phyloP scores from a whole-genome alignment of 1,139 yeast genomes.

The Meyerozyma elateridarum region DNA sequence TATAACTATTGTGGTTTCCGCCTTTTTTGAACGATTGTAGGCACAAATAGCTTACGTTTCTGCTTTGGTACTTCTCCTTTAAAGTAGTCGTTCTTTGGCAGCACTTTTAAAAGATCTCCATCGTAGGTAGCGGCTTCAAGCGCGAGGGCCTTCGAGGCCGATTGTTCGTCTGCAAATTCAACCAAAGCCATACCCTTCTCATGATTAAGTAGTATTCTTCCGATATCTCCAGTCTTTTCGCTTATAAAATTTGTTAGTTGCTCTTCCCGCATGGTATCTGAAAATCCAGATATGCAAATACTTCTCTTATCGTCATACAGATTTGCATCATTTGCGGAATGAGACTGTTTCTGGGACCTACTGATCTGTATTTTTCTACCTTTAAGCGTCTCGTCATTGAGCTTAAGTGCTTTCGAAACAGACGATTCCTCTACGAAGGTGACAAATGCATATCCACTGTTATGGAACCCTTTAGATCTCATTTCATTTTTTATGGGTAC shows the following conservation, averaged over 20 bases:
- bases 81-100: neutral
- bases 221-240: neutral
- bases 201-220: neutral
- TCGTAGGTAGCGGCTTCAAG: neutral
- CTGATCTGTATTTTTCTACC: slow-evolving; percentile 43
- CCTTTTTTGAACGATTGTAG: neutral
- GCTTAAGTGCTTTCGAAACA: slow-evolving; percentile 36
- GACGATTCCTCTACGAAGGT: slow-evolving; percentile 35
- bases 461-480: slow-evolving; percentile 22
- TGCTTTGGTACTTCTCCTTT: neutral
- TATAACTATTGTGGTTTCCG: neutral
- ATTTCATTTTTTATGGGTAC: slow-evolving; percentile 41
- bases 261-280: neutral
- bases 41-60: slow-evolving; percentile 1
- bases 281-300: neutral
- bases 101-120: neutral
- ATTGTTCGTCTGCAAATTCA: neutral
- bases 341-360: slow-evolving; percentile 19
- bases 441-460: slow-evolving; percentile 58
- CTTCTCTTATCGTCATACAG: slow-evolving; percentile 1
- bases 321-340: neutral
- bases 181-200: neutral
- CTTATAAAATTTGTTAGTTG: neutral
- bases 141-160: slow-evolving; percentile 1
- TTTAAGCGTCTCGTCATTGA: slow-evolving; percentile 32